These are phyloP conservation scores for Thermomucor indicae-seudaticae DNA, from an alignment of 371 early-diverging fungal genomes.

Conservation along the genomic window DNA sequence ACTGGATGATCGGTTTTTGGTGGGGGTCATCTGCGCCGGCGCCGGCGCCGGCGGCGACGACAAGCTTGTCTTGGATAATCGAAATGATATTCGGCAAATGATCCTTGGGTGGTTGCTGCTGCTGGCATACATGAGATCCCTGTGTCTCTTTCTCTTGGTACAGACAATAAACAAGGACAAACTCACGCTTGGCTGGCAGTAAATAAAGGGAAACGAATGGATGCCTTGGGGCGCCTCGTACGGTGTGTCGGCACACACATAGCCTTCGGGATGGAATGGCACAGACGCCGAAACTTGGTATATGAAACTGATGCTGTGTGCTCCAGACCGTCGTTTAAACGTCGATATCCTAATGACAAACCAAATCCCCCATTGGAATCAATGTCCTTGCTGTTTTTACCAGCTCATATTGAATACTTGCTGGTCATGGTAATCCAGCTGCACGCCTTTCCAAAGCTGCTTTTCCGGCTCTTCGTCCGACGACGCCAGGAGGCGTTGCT, in stretches of 20 bases:
- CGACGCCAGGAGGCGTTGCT: conserved; percentile 45
- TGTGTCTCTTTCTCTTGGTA: background rate
- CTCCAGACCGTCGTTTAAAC: conserved; percentile 50
- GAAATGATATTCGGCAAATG: conserved; percentile 63
- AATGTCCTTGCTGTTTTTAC: too few species aligned
- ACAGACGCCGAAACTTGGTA: conserved; percentile 50
- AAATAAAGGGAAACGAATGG: conserved; percentile 67
- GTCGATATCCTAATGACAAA: conserved; percentile 42
- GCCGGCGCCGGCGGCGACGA: too few species aligned
- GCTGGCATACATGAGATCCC: background rate
- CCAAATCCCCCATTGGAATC: conserved; percentile 1
- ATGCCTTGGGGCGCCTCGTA: conserved; percentile 62
- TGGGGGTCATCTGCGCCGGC: conserved; percentile 42
- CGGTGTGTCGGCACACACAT: conserved; percentile 39
- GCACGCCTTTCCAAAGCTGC: conserved; percentile 53
- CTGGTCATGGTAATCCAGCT: conserved; percentile 55
- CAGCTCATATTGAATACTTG: conserved; percentile 24
- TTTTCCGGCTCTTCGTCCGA: conserved; percentile 50
- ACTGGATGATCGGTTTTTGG: conserved; percentile 38
- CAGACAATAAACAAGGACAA: background rate
- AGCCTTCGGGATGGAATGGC: conserved; percentile 54
- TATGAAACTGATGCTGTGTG: conserved; percentile 50
- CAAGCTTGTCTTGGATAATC: conserved; percentile 58
- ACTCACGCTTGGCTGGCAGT: conserved; percentile 57
- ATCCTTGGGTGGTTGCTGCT: conserved; percentile 53